Evolutionary conservation across 306 rosid genomes (phyloP).

Genomic region (Vigna nakashimae): DNA sequence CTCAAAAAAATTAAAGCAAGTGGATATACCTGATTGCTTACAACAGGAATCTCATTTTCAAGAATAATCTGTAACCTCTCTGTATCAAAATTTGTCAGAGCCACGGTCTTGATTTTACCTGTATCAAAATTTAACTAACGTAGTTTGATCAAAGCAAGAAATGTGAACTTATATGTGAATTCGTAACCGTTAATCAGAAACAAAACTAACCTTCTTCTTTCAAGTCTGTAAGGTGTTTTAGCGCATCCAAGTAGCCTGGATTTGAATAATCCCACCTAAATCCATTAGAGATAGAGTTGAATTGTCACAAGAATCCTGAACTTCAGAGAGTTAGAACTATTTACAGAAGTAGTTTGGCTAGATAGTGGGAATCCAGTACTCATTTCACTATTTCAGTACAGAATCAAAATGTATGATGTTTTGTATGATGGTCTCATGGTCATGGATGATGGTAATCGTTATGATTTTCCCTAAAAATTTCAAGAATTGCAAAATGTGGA

Average conservation of each 20-base stretch:
- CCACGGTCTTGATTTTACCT: constrained; percentile 93
- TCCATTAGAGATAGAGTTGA: constrained; percentile 43
- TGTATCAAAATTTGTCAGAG: constrained; percentile 90
- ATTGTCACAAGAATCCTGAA: constrained; percentile 23
- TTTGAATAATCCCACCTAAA: constrained; percentile 97
- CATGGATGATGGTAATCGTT: constrained; percentile 32
- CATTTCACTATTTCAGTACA: constrained; percentile 15
- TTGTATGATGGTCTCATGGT: constrained; percentile 29
- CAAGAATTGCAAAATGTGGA: constrained; percentile 29
- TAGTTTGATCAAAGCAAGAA: constrained; percentile 50
- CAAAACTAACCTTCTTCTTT: constrained; percentile 76
- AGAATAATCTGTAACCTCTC: constrained; percentile 88
- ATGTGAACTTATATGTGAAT: constrained; percentile 16
- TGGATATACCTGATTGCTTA: constrained; percentile 88
- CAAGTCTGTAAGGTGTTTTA: constrained; percentile 92
- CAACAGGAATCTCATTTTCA: constrained; percentile 91
- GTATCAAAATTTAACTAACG: constrained; percentile 48
- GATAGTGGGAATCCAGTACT: constrained; percentile 19
- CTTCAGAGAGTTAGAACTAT: constrained; percentile 7
- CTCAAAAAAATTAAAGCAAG: neutral
- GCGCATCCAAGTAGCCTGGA: constrained; percentile 89
- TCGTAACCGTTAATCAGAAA: constrained; percentile 8
- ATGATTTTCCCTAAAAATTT: constrained; percentile 4
- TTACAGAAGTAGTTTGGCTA: constrained; percentile 29
- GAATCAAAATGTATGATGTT: constrained; percentile 33